Percentiles rank a stretch among this genome's conserved stretches.
These are phyloP conservation scores for Arthrobotrys entomopaga DNA, from an alignment of 2,329 filamentous ascomycete species.

Conservation along the genomic window DNA sequence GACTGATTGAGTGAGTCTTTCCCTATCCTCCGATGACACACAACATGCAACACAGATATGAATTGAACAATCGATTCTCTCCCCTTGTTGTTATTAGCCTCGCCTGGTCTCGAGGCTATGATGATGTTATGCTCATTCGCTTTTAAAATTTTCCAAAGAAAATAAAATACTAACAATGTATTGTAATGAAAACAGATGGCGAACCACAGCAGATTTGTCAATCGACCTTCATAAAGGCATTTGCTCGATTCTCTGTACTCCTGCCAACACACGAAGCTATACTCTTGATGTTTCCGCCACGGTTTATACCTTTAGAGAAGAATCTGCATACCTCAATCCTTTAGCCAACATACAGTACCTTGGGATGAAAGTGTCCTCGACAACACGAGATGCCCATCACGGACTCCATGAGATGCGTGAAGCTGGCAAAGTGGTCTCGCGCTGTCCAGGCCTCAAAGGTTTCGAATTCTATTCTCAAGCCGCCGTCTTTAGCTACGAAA, in stretches of 20 bases:
- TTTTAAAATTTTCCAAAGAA: neutral
- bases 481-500: conserved; percentile 34
- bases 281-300: conserved; percentile 15
- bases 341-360: conserved; percentile 27
- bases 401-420: conserved; percentile 23
- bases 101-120: neutral
- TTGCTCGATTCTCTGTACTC: conserved; percentile 27
- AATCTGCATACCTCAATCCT: conserved; percentile 29
- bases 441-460: conserved; percentile 37
- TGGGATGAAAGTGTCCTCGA: conserved; percentile 29
- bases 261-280: conserved; percentile 12
- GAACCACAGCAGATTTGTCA: conserved; percentile 27
- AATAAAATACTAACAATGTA: too few species aligned
- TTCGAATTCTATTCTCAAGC: conserved; percentile 53
- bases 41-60: conserved; percentile 8
- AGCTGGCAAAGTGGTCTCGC: conserved; percentile 28
- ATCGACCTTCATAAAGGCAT: conserved; percentile 23
- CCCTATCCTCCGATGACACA: neutral
- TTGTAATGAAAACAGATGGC: conserved; percentile 16
- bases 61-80: neutral
- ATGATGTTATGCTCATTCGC: neutral
- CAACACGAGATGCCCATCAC: conserved; percentile 18
- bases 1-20: conserved; percentile 18
- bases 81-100: neutral
- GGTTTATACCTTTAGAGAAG: conserved; percentile 21